Evolutionary conservation across 257 asterid genomes (phyloP).

Genomic region (Gentiana straminea): DNA sequence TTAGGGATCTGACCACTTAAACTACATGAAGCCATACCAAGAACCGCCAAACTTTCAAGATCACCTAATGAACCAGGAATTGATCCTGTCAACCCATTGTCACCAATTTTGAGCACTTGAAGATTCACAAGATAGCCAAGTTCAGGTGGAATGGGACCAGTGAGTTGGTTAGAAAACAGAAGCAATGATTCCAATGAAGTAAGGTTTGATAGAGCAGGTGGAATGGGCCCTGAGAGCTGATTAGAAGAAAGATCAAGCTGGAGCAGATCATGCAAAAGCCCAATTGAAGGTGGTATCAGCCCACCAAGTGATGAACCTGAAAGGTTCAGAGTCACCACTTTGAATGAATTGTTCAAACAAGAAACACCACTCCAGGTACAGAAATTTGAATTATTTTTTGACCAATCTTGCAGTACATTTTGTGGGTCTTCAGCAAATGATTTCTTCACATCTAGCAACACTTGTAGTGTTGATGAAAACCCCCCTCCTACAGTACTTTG

Average conservation of each 20-base stretch:
- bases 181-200: conserved; percentile 51
- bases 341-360: conserved; percentile 19
- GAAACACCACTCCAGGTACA: conserved; percentile 67
- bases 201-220: conserved; percentile 71
- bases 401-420: conserved; percentile 50
- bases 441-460: conserved; percentile 43
- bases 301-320: conserved; percentile 47
- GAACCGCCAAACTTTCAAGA: conserved; percentile 34
- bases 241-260: conserved; percentile 71
- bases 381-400: conserved; percentile 24
- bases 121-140: conserved; percentile 39
- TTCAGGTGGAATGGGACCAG: conserved; percentile 68
- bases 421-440: conserved; percentile 42
- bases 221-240: conserved; percentile 68
- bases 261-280: conserved; percentile 56
- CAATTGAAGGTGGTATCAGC: conserved; percentile 56
- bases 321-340: conserved; percentile 35
- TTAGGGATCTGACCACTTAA: conserved; percentile 56
- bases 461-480: conserved; percentile 16
- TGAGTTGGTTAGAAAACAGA: conserved; percentile 68
- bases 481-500: conserved; percentile 2
- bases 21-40: conserved; percentile 66
- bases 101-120: conserved; percentile 56
- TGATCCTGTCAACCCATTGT: conserved; percentile 50
- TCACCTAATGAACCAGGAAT: conserved; percentile 48